Percentiles rank a stretch among this genome's conserved stretches.
phyloP scores from a whole-genome alignment of 2,329 filamentous ascomycete genomes.

The Ceratocystis albifundus region DNA sequence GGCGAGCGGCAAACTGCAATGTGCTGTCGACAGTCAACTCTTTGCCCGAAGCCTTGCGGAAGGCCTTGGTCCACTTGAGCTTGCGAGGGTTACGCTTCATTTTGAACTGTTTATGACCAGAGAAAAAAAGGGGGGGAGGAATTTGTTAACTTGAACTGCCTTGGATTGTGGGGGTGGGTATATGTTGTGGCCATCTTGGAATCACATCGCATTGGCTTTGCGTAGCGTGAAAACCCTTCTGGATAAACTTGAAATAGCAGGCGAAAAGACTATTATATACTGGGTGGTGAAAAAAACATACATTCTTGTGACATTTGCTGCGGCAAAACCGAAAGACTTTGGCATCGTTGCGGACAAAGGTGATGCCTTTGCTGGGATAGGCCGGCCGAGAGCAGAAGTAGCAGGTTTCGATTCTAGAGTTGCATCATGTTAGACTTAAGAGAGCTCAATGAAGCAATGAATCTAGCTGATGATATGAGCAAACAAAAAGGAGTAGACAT shows the following conservation, averaged over 20 bases:
- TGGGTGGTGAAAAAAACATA: slow-evolving; percentile 27
- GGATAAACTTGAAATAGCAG: not conserved
- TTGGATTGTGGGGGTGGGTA: not conserved
- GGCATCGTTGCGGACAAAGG: slow-evolving; percentile 41
- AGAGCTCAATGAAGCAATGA: not conserved
- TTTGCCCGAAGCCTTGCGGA: slow-evolving; percentile 69
- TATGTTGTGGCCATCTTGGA: not conserved
- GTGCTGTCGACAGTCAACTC: slow-evolving; percentile 88
- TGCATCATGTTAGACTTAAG: slow-evolving; percentile 2
- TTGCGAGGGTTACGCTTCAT: slow-evolving; percentile 98
- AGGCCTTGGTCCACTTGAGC: slow-evolving; percentile 93
- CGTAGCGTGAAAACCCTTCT: not conserved
- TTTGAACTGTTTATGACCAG: slow-evolving; percentile 52
- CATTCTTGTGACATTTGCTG: slow-evolving; percentile 50
- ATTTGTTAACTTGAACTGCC: not conserved
- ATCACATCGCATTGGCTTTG: not conserved
- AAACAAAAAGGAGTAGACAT: slow-evolving; percentile 2
- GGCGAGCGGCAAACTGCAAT: slow-evolving; percentile 78
- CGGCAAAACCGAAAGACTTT: slow-evolving; percentile 46
- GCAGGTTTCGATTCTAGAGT: slow-evolving; percentile 35
- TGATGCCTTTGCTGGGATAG: slow-evolving; percentile 46
- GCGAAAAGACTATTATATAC: not conserved
- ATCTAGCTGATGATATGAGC: not conserved
- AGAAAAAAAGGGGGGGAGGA: not conserved
- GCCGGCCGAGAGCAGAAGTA: slow-evolving; percentile 40